These are phyloP conservation scores for Helicocarpus griseus DNA, from an alignment of 2,329 filamentous ascomycete genomes.

Conservation along the genomic window DNA sequence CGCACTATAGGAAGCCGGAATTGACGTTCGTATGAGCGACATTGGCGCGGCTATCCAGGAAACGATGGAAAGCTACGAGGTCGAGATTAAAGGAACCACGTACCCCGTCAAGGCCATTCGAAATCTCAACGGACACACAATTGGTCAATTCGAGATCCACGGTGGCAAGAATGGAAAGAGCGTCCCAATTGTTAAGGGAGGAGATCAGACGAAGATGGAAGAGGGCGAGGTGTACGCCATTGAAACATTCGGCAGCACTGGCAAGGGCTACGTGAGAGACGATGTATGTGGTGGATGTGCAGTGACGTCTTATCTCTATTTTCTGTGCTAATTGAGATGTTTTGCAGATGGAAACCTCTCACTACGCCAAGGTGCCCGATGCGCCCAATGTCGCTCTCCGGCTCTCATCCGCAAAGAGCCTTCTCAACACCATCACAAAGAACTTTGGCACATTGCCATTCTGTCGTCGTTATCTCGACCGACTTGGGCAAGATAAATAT, in stretches of 20 bases:
- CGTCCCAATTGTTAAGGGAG: conserved; percentile 84
- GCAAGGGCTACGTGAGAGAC: conserved; percentile 76
- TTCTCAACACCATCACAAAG: conserved; percentile 86
- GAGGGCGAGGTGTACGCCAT: conserved; percentile 93
- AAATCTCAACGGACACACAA: conserved; percentile 84
- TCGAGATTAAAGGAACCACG: conserved; percentile 68
- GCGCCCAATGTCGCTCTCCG: conserved; percentile 66
- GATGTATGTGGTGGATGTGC: conserved; percentile 47
- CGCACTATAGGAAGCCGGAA: conserved; percentile 61
- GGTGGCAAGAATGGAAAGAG: conserved; percentile 81
- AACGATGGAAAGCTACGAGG: conserved; percentile 86
- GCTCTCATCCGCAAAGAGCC: conserved; percentile 70
- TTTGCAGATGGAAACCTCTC: conserved; percentile 62
- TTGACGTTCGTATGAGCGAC: conserved; percentile 80
- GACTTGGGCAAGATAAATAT: conserved; percentile 91
- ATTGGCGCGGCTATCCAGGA: conserved; percentile 79
- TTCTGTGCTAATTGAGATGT: conserved; percentile 9
- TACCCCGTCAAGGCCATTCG: conserved; percentile 76
- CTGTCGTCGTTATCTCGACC: conserved; percentile 82
- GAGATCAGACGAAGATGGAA: conserved; percentile 91
- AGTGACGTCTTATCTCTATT: neutral
- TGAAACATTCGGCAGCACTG: conserved; percentile 90
- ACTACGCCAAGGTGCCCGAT: conserved; percentile 70
- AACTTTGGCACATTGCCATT: conserved; percentile 92
- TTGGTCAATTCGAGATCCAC: conserved; percentile 81